These are phyloP conservation scores for Talaromyces sp. DNA, from an alignment of 2,329 filamentous ascomycete genomes.

Conservation along the genomic window DNA sequence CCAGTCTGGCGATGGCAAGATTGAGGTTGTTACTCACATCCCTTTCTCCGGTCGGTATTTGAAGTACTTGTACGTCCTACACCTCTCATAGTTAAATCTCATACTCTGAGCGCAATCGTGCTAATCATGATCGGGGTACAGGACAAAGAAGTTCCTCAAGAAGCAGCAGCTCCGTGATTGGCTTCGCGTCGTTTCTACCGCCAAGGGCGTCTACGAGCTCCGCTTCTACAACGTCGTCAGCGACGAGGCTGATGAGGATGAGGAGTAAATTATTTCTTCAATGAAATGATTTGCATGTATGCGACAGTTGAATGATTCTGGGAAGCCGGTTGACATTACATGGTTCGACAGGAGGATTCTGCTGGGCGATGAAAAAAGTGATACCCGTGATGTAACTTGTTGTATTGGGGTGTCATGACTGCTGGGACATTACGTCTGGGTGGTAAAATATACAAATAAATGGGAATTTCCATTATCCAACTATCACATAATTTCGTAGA, in stretches of 20 bases:
- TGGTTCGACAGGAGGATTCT: neutral
- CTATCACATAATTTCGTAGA: neutral
- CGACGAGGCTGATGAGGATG: conserved; percentile 95
- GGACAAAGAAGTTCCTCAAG: conserved; percentile 99
- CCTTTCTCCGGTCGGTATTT: conserved; percentile 98
- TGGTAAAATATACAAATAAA: neutral
- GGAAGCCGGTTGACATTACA: neutral
- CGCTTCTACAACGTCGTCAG: conserved; percentile 99
- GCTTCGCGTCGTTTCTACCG: conserved; percentile 97
- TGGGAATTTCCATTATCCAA: neutral
- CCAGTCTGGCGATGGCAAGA: conserved; percentile 92
- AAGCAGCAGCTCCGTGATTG: conserved; percentile 99
- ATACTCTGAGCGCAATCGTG: neutral
- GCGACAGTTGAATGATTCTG: neutral
- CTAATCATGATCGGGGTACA: conserved; percentile 35
- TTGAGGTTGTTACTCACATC: conserved; percentile 95
- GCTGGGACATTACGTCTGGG: neutral
- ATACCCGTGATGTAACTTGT: conserved; percentile 4
- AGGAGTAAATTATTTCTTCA: conserved; percentile 69
- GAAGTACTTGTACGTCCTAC: conserved; percentile 86
- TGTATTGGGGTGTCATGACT: conserved; percentile 11
- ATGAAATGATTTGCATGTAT: neutral
- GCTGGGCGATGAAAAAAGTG: neutral
- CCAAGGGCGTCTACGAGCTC: conserved; percentile 98
- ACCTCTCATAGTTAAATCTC: neutral